Conservation (phyloP, 306 rosid species). For the Carpinus fangiana region DNA sequence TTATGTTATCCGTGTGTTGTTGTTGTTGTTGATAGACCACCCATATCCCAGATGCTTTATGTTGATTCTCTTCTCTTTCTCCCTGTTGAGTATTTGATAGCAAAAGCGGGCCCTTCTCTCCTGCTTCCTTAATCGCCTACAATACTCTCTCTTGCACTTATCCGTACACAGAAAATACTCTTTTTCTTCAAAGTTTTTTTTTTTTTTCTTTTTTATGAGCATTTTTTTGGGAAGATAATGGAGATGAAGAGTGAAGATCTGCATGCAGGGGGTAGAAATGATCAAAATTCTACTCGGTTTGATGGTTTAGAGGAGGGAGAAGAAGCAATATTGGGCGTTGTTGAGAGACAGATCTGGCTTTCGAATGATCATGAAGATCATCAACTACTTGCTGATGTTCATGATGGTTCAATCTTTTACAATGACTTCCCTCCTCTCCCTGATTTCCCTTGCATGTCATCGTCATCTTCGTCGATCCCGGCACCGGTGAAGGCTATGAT, state of each 20-base stretch:
- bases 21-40: constrained; percentile 22
- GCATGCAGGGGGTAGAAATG: constrained; percentile 52
- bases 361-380: constrained; percentile 41
- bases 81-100: constrained; percentile 43
- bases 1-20: constrained; percentile 26
- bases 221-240: neutral
- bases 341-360: constrained; percentile 61
- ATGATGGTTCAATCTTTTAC: constrained; percentile 62
- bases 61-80: constrained; percentile 57
- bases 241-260: constrained; percentile 48
- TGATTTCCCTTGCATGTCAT: constrained; percentile 93
- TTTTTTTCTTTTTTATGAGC: neutral
- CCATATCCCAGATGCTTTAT: constrained; percentile 67
- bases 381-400: constrained; percentile 40
- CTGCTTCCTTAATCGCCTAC: constrained; percentile 69
- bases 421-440: constrained; percentile 76
- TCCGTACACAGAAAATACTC: constrained; percentile 42
- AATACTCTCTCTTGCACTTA: constrained; percentile 29
- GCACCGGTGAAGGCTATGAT: constrained; percentile 39
- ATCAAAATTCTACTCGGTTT: constrained; percentile 27
- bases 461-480: constrained; percentile 57
- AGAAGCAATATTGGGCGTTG: constrained; percentile 19
- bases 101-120: constrained; percentile 52
- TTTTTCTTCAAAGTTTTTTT: constrained; percentile 36
- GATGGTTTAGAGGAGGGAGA: constrained; percentile 30